Evolutionary conservation across 176 grass and related monocot species (phyloP), one percentile per base, ranked within the genome.

Genomic region (Avena insularis): DNA sequence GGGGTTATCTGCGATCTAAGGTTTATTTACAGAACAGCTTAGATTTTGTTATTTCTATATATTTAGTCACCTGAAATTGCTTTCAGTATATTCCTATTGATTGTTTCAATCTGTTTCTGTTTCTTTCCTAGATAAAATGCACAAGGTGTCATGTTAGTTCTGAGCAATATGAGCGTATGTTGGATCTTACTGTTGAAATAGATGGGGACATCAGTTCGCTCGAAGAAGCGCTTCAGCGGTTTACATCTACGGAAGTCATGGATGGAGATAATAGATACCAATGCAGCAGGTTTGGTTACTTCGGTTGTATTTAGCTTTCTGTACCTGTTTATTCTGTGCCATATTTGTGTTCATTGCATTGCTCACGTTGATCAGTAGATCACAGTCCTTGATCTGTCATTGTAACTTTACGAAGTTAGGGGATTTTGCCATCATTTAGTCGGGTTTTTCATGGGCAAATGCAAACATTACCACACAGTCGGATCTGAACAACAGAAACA

Each of bases 151-250:
- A 90, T 78, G 57, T 69, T 78, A 93, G 74, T 87, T 99, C 97
- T 79, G 97, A 92, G 78, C 87, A 86, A 82, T 82, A 47, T 75
- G 97, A 99, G 83, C 83, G 91, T 17, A 94, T 97, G 86, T 87
- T 97, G 90, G 97, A 99, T 90, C 92, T 99, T 57, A 97, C 97
- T 84, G 90, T 99, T 66, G 93, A 92, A 79, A 97, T 99, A 84
- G 90, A 99, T 72, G 97, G 97, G 5, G 82, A 99, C 77, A 97
- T 99, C 63, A 64, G 47, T 86, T 97, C 92, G 13, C 86, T 97
- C 5, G 92, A 95, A 82, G 87, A 96, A 88, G 97, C 92, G 87
- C 94, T 99, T 56, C 43, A n/a, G 9, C 91, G 93, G 69, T 99
- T 99, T 90, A 99, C 97, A 81, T 91, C 90, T 81, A 82, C 85